Base-by-base conservation (phyloP, 805 yeast genomes). In the Torulaspora indica region DNA sequence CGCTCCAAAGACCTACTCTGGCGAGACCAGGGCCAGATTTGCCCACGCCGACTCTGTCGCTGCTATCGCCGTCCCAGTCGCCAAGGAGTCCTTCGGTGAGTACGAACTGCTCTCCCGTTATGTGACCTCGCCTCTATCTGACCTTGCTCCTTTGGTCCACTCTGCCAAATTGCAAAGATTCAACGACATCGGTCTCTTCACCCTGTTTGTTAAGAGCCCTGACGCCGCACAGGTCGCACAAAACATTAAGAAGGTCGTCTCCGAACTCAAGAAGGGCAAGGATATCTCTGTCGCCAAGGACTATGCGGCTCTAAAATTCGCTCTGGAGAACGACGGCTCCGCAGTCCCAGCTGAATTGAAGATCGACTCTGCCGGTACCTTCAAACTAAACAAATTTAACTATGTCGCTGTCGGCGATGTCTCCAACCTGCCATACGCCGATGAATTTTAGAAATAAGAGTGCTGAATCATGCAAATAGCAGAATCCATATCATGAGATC, bases 331-430 rank as follows among this genome's bases (percentile, higher is more conserved):
- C 54, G 70, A 67, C 44, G 27, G 62, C 47, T 51, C 69, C 29
- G 58, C 61, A 42, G 51, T 63, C 43, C 65, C 72, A 51, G 43
- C 56, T 47, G 63, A 68, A 43, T 55, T 69, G 27, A 64, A 70
- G 42, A 65, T 71, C 44, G 60, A 68, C 27, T 53, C 67, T 18
- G 73, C 69, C 42, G 68, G 70, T 50, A 54, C 60, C 48, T 72
- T 63, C 65, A 72, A 76, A 61, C 58, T 84, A 49, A 75, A 75
- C 53, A 79, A 79, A 61, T 82, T 81, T 74, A 88, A 82, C 73
- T 82, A 85, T 63, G 93, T 83, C 54, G 96, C 93, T 52, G 82
- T 87, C 51, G 98, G 98, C 71, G 83, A 88, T 68, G 79, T 83
- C 49, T 82, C 81, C 63, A 80, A 79, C 54, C 79, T 91, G 72